These are phyloP conservation scores for Naganishia kalamii DNA, from an alignment of 768 basidiomycete species.

Conservation along the genomic window DNA sequence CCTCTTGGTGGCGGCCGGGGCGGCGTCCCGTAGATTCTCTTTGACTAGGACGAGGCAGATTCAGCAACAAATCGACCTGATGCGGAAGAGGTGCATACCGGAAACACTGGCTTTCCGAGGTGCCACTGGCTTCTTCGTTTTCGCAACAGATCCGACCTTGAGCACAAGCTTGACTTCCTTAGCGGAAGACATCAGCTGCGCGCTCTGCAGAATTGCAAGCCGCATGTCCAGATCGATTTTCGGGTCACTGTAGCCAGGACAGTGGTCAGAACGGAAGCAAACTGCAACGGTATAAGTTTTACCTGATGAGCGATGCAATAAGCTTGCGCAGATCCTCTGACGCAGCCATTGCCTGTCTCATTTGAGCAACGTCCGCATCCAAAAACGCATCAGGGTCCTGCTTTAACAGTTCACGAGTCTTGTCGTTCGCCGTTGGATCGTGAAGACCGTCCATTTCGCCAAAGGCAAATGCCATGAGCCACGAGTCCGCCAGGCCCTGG, in stretches of 20 bases:
- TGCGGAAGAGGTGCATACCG: not conserved
- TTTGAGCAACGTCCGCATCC: not conserved
- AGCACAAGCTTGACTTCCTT: constrained; percentile 21
- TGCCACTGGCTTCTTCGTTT: not conserved
- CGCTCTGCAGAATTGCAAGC: constrained; percentile 2
- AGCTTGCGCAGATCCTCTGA: constrained; percentile 6
- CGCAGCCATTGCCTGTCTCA: constrained; percentile 11
- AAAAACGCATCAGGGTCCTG: not conserved
- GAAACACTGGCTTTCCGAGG: constrained; percentile 9
- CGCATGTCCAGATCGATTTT: constrained; percentile 14
- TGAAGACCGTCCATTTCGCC: constrained; percentile 70
- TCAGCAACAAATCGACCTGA: not conserved
- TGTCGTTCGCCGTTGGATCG: constrained; percentile 59
- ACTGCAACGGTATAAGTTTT: not conserved
- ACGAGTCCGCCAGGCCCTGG: constrained; percentile 72
- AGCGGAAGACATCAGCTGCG: constrained; percentile 19
- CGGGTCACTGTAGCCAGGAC: not conserved
- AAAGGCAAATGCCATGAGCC: constrained; percentile 77
- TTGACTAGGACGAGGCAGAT: constrained; percentile 28
- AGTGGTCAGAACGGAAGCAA: not conserved
- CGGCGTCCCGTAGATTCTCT: constrained; percentile 10
- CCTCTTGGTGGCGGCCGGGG: constrained; percentile 33
- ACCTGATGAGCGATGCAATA: constrained; percentile 4
- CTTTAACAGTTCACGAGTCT: constrained; percentile 36
- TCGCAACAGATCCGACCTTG: constrained; percentile 13